Conservation (phyloP, 2,329 filamentous ascomycete genomes). For the Blastomyces silverae region DNA sequence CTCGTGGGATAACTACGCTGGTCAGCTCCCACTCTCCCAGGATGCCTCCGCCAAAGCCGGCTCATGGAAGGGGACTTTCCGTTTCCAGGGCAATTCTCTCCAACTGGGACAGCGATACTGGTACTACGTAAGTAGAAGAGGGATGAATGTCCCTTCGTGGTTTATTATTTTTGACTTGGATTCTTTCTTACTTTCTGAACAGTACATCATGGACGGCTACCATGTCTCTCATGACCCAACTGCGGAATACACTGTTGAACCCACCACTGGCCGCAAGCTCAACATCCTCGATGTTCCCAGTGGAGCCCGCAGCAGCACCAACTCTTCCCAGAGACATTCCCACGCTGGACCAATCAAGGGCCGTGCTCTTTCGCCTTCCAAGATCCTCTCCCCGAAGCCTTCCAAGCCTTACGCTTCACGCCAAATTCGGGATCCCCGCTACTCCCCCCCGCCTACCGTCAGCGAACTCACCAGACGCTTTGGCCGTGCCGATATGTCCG, state of each 20-base stretch:
- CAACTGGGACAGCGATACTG: slow-evolving; percentile 91
- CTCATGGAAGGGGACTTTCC: slow-evolving; percentile 93
- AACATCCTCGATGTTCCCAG: slow-evolving; percentile 93
- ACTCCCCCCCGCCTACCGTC: slow-evolving; percentile 62
- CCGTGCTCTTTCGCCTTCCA: slow-evolving; percentile 76
- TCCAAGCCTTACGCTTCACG: slow-evolving; percentile 80
- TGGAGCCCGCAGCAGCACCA: slow-evolving; percentile 39
- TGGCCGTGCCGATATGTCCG: slow-evolving; percentile 60
- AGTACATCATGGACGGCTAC: slow-evolving; percentile 98
- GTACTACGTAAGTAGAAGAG: slow-evolving; percentile 70
- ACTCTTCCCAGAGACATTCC: slow-evolving; percentile 43
- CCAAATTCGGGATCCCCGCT: slow-evolving; percentile 77
- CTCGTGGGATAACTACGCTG: slow-evolving; percentile 96
- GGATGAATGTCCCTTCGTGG: background rate
- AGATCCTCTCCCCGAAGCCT: slow-evolving; percentile 87
- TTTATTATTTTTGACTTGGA: background rate
- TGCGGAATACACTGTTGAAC: slow-evolving; percentile 81
- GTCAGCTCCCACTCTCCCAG: slow-evolving; percentile 89
- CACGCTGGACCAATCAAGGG: slow-evolving; percentile 68
- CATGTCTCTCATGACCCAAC: slow-evolving; percentile 95
- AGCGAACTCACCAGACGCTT: slow-evolving; percentile 76
- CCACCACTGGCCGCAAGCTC: slow-evolving; percentile 91
- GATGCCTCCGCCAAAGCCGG: slow-evolving; percentile 78
- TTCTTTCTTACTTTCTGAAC: slow-evolving; percentile 19
- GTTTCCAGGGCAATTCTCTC: slow-evolving; percentile 81